Evolutionary conservation across 495 filamentous ascomycete genomes (phyloP), one percentile per base, ranked within the genome.

Genomic region (Neurospora sp.): DNA sequence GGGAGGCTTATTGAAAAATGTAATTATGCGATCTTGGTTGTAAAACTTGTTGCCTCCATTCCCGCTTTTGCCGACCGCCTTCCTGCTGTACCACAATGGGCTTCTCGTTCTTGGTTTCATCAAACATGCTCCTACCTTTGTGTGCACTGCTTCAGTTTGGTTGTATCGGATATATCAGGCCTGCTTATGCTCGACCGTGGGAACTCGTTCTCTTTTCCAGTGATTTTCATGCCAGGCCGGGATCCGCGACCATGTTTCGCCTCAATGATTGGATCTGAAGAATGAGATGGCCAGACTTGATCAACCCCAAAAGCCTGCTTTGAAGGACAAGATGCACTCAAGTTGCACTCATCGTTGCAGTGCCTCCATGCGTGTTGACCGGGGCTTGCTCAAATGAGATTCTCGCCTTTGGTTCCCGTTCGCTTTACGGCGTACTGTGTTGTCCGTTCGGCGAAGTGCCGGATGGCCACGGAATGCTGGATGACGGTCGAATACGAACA

Each of bases 401-500:
- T 22, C 46, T 22, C 20, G 46, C 20, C 46, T 14, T 53, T 16
- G 53, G 14, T 61, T 65, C 53, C 31, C 53, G 53, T 65, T 65
- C 27, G 53, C 27, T 37, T 48, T 37, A 31, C 53, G 53, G 53
- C 5, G 53, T 8, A 18, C 53, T 65, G 53, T 27, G 53, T 65
- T 61, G 53, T 18, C 27, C 53, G 53, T 65, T 65, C 53, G 53
- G 53, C 53, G 53, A 22, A 61, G 46, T 31, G 27, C 53, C 53
- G 22, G 53, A 61, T 4, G 48, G 53, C 53, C 27, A 65, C 53
- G 53, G 53, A 35, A 65, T 73, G 68, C 69, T 73, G 65, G 61
- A 71, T 42, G 69, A 53, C 22, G 35, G 68, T 72, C 69, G 69
- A 76, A 77, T 77, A 77, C 76, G 76, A 77, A 35, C 53, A 61